Evolutionary conservation across 1,284 basidiomycete genomes (phyloP), one percentile per base, ranked within the genome.

Genomic region (Trichosporon faecale): DNA sequence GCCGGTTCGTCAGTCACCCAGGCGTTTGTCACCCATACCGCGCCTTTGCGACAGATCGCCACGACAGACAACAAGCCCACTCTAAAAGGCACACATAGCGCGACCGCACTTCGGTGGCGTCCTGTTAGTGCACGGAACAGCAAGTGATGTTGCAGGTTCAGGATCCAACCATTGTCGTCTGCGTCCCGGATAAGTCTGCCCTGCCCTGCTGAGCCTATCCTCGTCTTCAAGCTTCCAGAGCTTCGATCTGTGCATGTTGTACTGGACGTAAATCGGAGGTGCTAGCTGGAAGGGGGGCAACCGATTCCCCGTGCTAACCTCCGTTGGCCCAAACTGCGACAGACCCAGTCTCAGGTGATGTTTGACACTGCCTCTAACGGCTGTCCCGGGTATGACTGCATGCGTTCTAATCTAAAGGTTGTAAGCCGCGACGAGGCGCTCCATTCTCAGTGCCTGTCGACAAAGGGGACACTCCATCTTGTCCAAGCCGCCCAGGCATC

Each of bases 401-500:
- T 61, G n/a, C 29, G 5, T 33, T 25, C 27, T n/a, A 33, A 16
- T 63, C 66, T 73, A 94, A 78, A 95, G 85, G 83, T 95, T 95
- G 83, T 94, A 92, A 73, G 94, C 89, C 12, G 93, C 91, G 72
- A 94, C 82, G 68, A 95, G 83, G 64, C 89, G 87, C 67, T 89
- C 88, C 76, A 94, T 85, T 79, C 88, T 88, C 70, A 95, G 82
- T 11, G 88, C 87, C 80, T 95, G 94, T 74, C 93, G 86, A 80
- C 93, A 95, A 18, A 95, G 84, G 4, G 93, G 93, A 80, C 93
- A 95, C 83, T 95, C 25, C 73, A 69, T 67, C 35, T 95, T 97
- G 82, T 97, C 94, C 77, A 91, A 89, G 89, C 95, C 95, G 92
- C 64, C 91, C 89, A 97, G 92, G 80, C 95, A 98, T 72, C 86